Evolutionary conservation across 345 rosid species (phyloP), one percentile per base, ranked within the genome.

Genomic region (Bruguiera parviflora): DNA sequence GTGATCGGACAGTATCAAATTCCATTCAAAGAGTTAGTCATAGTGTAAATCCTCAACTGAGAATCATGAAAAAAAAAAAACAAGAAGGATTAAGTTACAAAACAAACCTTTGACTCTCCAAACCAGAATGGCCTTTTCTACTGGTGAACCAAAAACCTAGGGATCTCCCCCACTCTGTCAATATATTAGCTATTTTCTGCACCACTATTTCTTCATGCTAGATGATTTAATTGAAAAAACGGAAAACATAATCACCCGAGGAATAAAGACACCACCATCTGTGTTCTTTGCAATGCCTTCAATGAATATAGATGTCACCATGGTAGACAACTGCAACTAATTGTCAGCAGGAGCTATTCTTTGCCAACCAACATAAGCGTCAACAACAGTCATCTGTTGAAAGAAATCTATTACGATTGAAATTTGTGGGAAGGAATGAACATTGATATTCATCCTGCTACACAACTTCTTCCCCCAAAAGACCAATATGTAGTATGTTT

Each of bases 41-140:
- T 21, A 52, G 32, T 24, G 11, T n/a, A 18, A 6, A 7, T 21
- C 5, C 28, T 13, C 13, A 53, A 20, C 16, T 55, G 39, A 60
- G 66, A 33, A 20, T 27, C 5, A 31, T 31, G 4, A 3, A 1
- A 28, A 6, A 61, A 8, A n/a, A 52, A 37, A 37, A 66, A n/a
- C n/a, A 84, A 75, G 9, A 22, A 53, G 53, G 28, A 53, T 15
- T 4, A 19, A 13, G 35, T 49, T 5, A 31, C 7, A 24, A 39
- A 70, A 66, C 24, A 57, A 43, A 55, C 70, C 91, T 92, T 90
- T 87, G 70, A 86, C 75, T 16, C 89, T 97, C 97, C 99, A 95
- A 33, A 85, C 86, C 59, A 95, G 86, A 73, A 95, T 88, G 69
- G 97, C 97, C 79, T 89, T 95, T 77, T 94, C 99, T 29, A 96